A percentile compares a stretch with the other conserved stretches of the same genome.
These are phyloP conservation scores for Taphrina wiesneri DNA, from an alignment of 1,139 yeast genomes.

Conservation along the genomic window DNA sequence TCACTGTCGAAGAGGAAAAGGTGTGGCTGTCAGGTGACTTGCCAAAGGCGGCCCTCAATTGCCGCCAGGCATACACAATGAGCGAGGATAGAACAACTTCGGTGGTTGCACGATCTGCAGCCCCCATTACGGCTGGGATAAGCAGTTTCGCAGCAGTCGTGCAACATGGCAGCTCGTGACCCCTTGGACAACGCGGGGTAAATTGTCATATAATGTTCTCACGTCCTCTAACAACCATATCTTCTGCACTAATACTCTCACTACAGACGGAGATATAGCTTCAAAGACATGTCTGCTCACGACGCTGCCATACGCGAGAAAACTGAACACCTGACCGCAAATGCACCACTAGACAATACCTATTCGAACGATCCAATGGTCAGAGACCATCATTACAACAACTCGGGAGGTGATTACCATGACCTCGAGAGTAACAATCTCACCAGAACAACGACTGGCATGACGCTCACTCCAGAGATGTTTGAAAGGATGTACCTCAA, in stretches of 20 bases:
- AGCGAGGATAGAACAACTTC: too few relatives aligned
- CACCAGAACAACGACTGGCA: constrained; percentile 38
- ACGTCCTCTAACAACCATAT: background rate
- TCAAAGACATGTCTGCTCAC: constrained; percentile 1
- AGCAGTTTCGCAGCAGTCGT: background rate
- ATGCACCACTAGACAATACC: background rate
- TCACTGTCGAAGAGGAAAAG: background rate
- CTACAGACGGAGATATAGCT: background rate
- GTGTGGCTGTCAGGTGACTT: constrained; percentile 11
- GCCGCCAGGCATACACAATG: background rate
- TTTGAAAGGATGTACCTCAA: constrained; percentile 40
- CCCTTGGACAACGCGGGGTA: constrained; percentile 13
- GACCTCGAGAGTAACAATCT: constrained; percentile 2
- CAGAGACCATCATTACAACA: constrained; percentile 2
- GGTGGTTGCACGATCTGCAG: background rate
- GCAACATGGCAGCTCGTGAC: constrained; percentile 5
- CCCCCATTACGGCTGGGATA: background rate
- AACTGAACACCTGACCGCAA: constrained; percentile 15
- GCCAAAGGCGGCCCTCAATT: background rate
- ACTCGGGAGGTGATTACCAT: background rate
- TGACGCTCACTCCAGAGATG: constrained; percentile 39
- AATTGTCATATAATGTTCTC: background rate
- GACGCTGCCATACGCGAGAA: constrained; percentile 16
- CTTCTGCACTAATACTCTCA: background rate
- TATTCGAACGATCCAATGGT: constrained; percentile 9